Evolutionary conservation across 257 asterid genomes (phyloP).

Genomic region (Nicotiana benthamiana): DNA sequence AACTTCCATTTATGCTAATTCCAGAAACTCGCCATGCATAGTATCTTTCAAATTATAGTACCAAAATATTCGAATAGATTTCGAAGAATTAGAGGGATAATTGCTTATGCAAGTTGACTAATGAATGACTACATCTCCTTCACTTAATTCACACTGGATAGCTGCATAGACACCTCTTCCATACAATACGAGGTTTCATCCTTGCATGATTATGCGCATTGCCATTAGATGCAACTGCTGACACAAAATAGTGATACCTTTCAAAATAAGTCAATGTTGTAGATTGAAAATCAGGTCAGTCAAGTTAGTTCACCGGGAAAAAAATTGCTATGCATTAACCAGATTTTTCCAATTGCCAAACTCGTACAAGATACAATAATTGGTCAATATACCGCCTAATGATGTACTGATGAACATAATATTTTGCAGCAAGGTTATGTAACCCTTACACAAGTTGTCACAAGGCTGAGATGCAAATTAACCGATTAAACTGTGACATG

Average conservation of each 20-base stretch:
- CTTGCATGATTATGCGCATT: background rate
- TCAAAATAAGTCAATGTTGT: background rate
- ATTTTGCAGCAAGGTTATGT: background rate
- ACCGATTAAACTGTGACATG: background rate
- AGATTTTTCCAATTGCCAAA: background rate
- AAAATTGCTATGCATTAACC: background rate
- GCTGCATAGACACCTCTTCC: no score
- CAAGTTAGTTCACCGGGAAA: background rate
- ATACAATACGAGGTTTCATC: background rate
- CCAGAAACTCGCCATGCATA: no score
- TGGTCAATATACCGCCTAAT: background rate
- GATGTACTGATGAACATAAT: conserved; percentile 1
- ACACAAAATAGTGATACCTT: background rate
- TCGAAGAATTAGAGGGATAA: no score
- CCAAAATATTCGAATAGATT: no score
- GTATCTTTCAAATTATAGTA: no score
- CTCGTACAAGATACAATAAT: background rate
- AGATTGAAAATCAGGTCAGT: background rate
- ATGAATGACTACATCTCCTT: no score
- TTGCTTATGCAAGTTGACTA: no score
- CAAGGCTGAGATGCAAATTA: background rate
- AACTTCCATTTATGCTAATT: no score
- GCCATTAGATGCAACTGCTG: background rate
- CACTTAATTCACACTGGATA: no score
- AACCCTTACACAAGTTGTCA: background rate